Conservation (phyloP, 2,329 filamentous ascomycete species). For the Bipolaris bicolor region DNA sequence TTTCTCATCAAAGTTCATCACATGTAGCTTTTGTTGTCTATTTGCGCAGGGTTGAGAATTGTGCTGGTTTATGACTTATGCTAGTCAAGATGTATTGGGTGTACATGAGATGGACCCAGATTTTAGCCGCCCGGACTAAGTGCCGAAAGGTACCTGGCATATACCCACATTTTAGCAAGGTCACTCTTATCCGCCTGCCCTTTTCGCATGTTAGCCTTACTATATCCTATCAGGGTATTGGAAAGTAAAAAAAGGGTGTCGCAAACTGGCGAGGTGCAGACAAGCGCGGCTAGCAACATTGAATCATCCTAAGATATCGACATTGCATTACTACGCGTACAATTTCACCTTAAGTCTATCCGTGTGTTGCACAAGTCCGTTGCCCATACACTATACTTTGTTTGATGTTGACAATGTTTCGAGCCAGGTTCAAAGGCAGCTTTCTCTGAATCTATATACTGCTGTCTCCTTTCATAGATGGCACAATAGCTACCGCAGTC, state of each 20-base stretch:
- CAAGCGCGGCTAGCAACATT: too few relatives aligned
- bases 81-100: background rate
- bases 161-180: background rate
- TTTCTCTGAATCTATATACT: background rate
- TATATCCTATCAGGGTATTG: too few relatives aligned
- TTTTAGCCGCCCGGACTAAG: conserved; percentile 1
- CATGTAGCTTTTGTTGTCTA: too few relatives aligned
- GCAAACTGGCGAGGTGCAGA: too few relatives aligned
- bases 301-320: background rate
- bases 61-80: too few relatives aligned
- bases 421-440: background rate
- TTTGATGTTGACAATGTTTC: too few relatives aligned
- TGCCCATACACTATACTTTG: background rate
- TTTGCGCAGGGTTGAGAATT: too few relatives aligned
- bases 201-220: background rate
- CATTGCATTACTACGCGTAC: background rate
- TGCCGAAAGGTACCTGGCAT: background rate
- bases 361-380: background rate
- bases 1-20: too few relatives aligned
- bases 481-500: conserved; percentile 69
- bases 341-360: background rate
- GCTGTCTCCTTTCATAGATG: conserved; percentile 14
- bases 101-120: background rate
- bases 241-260: too few relatives aligned
- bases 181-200: background rate